phyloP scores from a whole-genome alignment of 73 alveolate genomes.

The Loxodes magnus region DNA sequence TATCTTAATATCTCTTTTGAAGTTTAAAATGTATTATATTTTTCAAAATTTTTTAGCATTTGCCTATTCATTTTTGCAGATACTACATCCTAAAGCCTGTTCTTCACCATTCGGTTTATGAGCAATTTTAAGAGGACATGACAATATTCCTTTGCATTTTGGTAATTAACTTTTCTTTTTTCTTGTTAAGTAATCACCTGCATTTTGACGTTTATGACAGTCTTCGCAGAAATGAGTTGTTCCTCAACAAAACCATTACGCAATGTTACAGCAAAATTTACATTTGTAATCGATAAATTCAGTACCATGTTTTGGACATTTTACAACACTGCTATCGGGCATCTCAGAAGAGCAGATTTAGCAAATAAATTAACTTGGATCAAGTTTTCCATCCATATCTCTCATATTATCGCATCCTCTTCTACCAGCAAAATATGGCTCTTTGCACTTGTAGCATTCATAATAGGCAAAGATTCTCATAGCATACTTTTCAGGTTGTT shows the following conservation, averaged over 20 bases:
- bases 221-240: constrained; percentile 96
- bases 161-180: constrained; percentile 64
- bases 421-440: constrained; percentile 95
- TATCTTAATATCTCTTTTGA: no score
- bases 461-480: constrained; percentile 79
- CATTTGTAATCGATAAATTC: constrained; percentile 90
- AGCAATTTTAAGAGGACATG: constrained; percentile 71
- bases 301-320: constrained; percentile 81
- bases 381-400: constrained; percentile 67
- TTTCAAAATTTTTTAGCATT: constrained; percentile 31
- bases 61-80: constrained; percentile 68
- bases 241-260: constrained; percentile 98
- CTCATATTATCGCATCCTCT: constrained; percentile 80
- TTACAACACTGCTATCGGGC: constrained; percentile 73
- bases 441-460: constrained; percentile 87
- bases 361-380: constrained; percentile 90
- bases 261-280: constrained; percentile 85
- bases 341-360: constrained; percentile 86
- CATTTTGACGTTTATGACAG: constrained; percentile 86
- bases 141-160: constrained; percentile 60
- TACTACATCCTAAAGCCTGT: constrained; percentile 91
- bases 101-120: constrained; percentile 98
- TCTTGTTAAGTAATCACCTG: constrained; percentile 80
- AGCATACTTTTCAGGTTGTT: constrained; percentile 76
- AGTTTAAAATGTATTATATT: no score